Percentiles rank a stretch among this genome's conserved stretches.
Evolutionary conservation across 495 filamentous ascomycete species (phyloP).

Genomic region (Aspergillus indologenus): DNA sequence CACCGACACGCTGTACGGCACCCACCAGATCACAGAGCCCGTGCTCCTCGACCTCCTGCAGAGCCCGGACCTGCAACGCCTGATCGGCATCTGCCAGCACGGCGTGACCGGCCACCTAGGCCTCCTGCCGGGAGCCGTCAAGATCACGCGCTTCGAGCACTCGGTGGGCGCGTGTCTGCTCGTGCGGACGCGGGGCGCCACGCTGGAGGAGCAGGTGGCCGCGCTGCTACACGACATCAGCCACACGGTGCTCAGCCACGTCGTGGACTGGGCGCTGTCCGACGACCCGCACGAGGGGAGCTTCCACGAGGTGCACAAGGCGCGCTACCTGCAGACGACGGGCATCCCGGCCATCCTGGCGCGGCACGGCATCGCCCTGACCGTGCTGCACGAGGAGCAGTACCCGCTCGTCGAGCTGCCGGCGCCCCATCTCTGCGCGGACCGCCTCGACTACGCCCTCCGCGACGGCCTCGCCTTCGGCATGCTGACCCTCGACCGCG

Average conservation of each 20-base stretch:
- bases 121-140: conserved; percentile 24
- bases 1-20: conserved; percentile 38
- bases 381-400: conserved; percentile 36
- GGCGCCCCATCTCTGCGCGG: conserved; percentile 42
- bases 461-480: conserved; percentile 36
- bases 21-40: conserved; percentile 30
- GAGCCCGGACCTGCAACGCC: conserved; percentile 31
- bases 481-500: conserved; percentile 30
- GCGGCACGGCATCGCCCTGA: conserved; percentile 28
- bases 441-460: conserved; percentile 42
- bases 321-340: conserved; percentile 36
- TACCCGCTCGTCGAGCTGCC: conserved; percentile 41
- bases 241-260: conserved; percentile 44
- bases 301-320: conserved; percentile 44
- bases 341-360: conserved; percentile 32
- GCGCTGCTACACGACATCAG: conserved; percentile 44
- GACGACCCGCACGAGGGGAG: conserved; percentile 39
- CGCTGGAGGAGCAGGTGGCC: conserved; percentile 39
- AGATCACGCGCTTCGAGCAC: conserved; percentile 41
- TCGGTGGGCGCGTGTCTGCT: conserved; percentile 44
- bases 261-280: conserved; percentile 38
- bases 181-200: conserved; percentile 38
- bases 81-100: conserved; percentile 37
- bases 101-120: conserved; percentile 38
- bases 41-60: conserved; percentile 38